phyloP scores from a whole-genome alignment of 2,329 filamentous ascomycete species.

The Helminthosporium solani region DNA sequence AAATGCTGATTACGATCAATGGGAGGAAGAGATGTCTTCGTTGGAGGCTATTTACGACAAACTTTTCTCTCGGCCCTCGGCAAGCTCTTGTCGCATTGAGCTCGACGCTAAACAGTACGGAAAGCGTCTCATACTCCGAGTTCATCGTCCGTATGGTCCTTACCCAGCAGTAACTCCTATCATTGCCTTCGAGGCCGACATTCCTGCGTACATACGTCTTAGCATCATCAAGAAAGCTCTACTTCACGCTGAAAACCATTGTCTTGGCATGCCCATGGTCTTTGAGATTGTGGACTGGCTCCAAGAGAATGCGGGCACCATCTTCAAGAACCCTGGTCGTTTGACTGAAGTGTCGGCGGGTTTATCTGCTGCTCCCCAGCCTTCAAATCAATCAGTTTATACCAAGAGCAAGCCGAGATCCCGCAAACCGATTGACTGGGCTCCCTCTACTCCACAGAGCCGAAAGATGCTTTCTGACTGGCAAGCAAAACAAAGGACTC shows the following conservation, averaged over 20 bases:
- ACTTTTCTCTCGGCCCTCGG: constrained; percentile 53
- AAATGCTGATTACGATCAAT: constrained; percentile 45
- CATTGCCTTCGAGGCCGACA: constrained; percentile 64
- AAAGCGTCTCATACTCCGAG: constrained; percentile 58
- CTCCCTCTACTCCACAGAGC: constrained; percentile 57
- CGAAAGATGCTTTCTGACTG: constrained; percentile 64
- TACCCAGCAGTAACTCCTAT: constrained; percentile 73
- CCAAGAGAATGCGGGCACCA: constrained; percentile 76
- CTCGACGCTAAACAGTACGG: constrained; percentile 55
- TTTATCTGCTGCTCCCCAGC: constrained; percentile 55
- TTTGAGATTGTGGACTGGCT: constrained; percentile 91
- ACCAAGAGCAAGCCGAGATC: constrained; percentile 21
- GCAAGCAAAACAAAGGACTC: constrained; percentile 64
- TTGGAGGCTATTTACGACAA: constrained; percentile 85
- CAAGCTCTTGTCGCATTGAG: constrained; percentile 68
- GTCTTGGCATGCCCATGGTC: constrained; percentile 84
- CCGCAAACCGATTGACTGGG: constrained; percentile 64
- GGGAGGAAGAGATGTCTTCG: constrained; percentile 83
- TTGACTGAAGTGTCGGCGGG: constrained; percentile 82
- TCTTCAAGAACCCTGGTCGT: constrained; percentile 81
- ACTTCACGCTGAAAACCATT: constrained; percentile 66
- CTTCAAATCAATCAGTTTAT: constrained; percentile 15
- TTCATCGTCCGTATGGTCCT: constrained; percentile 65
- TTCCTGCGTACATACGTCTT: constrained; percentile 91
- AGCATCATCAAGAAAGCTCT: constrained; percentile 80